phyloP scores from a whole-genome alignment of 768 basidiomycete genomes.

The Pisolithus marmoratus region DNA sequence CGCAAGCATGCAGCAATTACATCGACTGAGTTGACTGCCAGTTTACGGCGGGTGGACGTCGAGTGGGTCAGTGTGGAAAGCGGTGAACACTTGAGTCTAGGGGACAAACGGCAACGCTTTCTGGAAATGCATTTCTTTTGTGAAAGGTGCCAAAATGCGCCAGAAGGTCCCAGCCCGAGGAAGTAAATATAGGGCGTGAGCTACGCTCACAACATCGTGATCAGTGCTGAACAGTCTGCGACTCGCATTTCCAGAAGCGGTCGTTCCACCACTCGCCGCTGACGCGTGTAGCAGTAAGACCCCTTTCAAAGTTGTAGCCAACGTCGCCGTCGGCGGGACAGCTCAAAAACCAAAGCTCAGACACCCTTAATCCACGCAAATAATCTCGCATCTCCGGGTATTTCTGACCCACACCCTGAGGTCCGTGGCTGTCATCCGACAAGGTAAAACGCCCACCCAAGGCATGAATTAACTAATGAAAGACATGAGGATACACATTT shows the following conservation, averaged over 20 bases:
- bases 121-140: constrained; percentile 16
- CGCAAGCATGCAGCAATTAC: neutral
- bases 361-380: constrained; percentile 51
- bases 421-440: constrained; percentile 96
- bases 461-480: constrained; percentile 58
- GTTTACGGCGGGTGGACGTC: neutral
- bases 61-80: neutral
- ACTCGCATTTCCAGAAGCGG: constrained; percentile 45
- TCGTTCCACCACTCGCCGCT: constrained; percentile 54
- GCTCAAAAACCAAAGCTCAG: constrained; percentile 58
- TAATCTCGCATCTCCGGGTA: constrained; percentile 67
- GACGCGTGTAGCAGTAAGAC: constrained; percentile 38
- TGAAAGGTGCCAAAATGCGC: constrained; percentile 9
- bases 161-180: constrained; percentile 21
- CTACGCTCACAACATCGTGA: constrained; percentile 1
- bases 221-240: constrained; percentile 12
- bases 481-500: constrained; percentile 9
- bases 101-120: constrained; percentile 1
- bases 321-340: constrained; percentile 28
- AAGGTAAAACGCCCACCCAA: constrained; percentile 72
- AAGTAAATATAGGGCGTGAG: constrained; percentile 12
- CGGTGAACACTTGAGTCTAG: neutral
- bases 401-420: constrained; percentile 81
- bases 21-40: neutral
- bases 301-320: constrained; percentile 16